Evolutionary conservation across 2,329 filamentous ascomycete genomes (phyloP).

Genomic region (Microdochium nivale): DNA sequence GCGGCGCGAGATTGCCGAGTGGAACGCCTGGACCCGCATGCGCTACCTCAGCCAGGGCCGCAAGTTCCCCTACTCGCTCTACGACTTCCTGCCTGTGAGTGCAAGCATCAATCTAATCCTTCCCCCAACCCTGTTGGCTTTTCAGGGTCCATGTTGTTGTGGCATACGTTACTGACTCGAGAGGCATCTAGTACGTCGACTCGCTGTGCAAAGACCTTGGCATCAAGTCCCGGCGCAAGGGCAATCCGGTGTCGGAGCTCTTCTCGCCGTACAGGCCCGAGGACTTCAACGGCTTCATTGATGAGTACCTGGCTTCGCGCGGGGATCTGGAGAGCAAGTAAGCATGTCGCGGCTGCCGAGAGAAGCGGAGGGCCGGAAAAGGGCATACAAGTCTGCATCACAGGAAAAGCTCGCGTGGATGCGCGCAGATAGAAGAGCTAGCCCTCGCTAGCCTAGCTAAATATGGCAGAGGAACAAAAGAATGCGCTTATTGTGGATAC

Average conservation of each 20-base stretch:
- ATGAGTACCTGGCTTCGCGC: conserved; percentile 16
- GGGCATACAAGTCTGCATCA: too few relatives aligned
- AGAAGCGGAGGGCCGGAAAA: background rate
- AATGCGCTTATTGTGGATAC: too few relatives aligned
- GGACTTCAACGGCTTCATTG: conserved; percentile 19
- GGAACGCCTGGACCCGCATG: conserved; percentile 23
- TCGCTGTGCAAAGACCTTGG: conserved; percentile 18
- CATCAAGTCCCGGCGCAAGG: conserved; percentile 16
- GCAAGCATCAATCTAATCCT: too few relatives aligned
- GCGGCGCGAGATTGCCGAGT: conserved; percentile 18
- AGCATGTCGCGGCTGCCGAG: conserved; percentile 1
- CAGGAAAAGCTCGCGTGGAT: too few relatives aligned
- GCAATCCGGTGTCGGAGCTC: conserved; percentile 17
- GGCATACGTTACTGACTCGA: conserved; percentile 1
- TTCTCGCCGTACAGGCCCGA: conserved; percentile 16
- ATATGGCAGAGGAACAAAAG: too few relatives aligned
- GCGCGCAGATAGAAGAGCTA: too few relatives aligned
- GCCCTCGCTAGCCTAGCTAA: too few relatives aligned
- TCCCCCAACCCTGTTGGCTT: too few relatives aligned
- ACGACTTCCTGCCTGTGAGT: conserved; percentile 20
- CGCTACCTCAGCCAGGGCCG: conserved; percentile 19
- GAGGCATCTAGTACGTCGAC: conserved; percentile 17
- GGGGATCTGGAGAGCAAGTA: conserved; percentile 2
- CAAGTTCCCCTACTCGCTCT: conserved; percentile 18
- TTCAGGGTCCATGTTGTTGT: background rate